These are phyloP conservation scores for Eucalyptus globulus DNA, from an alignment of 345 rosid genomes.

Conservation along the genomic window DNA sequence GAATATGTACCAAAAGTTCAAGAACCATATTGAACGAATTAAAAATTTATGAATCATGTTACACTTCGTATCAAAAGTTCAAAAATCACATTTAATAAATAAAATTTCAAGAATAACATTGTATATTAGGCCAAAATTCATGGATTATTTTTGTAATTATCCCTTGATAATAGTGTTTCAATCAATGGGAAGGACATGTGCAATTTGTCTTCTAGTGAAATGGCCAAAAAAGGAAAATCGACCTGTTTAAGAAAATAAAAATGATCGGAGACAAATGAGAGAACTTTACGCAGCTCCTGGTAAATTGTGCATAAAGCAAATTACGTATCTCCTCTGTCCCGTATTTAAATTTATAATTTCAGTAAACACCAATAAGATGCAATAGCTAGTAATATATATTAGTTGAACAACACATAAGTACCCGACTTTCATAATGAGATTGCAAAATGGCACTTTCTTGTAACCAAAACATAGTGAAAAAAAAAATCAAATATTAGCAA, in stretches of 20 bases:
- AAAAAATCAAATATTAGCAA: neutral
- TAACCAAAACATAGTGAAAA: no score
- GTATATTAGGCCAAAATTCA: neutral
- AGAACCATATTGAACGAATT: no score
- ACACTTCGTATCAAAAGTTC: neutral
- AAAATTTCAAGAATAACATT: no score
- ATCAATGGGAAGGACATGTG: neutral
- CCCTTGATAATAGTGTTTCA: neutral
- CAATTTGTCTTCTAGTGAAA: neutral
- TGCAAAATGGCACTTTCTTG: neutral
- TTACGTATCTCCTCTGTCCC: neutral
- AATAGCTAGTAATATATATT: neutral
- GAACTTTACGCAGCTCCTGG: neutral
- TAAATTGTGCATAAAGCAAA: neutral
- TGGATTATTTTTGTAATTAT: neutral
- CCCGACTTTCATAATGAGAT: neutral
- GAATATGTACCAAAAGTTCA: no score
- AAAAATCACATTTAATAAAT: no score
- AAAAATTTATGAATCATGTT: no score
- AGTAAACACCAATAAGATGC: neutral
- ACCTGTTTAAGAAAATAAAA: neutral
- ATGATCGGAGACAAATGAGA: neutral
- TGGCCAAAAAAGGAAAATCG: no score
- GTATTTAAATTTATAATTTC: neutral
- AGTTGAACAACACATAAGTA: neutral